phyloP scores from a whole-genome alignment of 108 stramenopile genomes.

The Cyclotella baltica region DNA sequence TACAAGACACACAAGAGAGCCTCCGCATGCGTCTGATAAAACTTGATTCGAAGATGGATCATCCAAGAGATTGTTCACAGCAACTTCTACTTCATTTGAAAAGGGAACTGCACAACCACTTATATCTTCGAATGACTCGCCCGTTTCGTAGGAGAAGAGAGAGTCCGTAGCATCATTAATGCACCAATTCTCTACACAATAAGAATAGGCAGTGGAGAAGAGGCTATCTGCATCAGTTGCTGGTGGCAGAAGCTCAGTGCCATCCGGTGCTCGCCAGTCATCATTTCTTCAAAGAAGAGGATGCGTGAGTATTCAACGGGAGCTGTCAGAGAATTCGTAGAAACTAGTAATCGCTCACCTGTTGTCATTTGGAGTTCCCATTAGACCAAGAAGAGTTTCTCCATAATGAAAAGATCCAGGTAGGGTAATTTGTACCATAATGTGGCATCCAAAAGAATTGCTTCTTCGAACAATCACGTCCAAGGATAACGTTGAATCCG shows the following conservation, averaged over 20 bases:
- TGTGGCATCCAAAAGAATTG: constrained; percentile 19
- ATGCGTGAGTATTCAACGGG: not conserved
- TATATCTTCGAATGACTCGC: constrained; percentile 27
- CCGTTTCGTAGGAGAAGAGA: constrained; percentile 14
- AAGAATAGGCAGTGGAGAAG: constrained; percentile 25
- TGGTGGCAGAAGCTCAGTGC: not conserved
- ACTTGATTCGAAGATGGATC: constrained; percentile 8
- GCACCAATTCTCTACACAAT: constrained; percentile 36
- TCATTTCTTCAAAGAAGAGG: not conserved
- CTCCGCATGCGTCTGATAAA: constrained; percentile 12
- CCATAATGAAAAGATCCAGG: constrained; percentile 8
- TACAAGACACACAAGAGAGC: constrained; percentile 24
- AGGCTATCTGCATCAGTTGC: constrained; percentile 10
- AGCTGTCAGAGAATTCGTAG: not conserved
- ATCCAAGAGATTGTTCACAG: not conserved
- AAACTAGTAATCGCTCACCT: not conserved
- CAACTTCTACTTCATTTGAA: constrained; percentile 14
- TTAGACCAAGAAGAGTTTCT: constrained; percentile 21
- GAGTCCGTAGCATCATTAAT: constrained; percentile 17
- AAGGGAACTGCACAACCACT: constrained; percentile 10
- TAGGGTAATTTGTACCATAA: constrained; percentile 16
- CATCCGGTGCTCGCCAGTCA: constrained; percentile 13
- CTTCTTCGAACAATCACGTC: not conserved
- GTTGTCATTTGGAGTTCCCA: constrained; percentile 23
- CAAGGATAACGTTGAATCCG: not conserved